Evolutionary conservation across 2,329 filamentous ascomycete species (phyloP).

Genomic region (Talaromyces sp.): DNA sequence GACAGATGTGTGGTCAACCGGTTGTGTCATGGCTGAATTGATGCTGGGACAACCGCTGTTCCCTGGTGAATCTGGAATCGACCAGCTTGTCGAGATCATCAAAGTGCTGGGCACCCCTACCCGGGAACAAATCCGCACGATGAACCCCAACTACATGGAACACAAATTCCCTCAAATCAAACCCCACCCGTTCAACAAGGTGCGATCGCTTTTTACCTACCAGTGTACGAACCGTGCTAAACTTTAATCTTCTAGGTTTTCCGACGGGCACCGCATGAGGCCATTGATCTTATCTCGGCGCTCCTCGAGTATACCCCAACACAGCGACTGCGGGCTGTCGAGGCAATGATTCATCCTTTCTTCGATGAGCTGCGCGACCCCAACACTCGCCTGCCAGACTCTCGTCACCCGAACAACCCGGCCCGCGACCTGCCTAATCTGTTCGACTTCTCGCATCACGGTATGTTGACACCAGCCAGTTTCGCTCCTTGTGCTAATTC

Average conservation of each 20-base stretch:
- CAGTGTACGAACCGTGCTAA: not conserved
- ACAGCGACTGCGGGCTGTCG: constrained; percentile 84
- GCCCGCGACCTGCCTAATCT: constrained; percentile 77
- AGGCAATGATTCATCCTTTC: constrained; percentile 97
- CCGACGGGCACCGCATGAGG: constrained; percentile 87
- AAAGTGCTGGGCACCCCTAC: constrained; percentile 97
- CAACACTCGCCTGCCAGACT: constrained; percentile 87
- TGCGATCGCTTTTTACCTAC: constrained; percentile 23
- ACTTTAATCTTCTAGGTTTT: constrained; percentile 60
- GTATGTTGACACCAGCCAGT: constrained; percentile 51
- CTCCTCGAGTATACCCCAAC: constrained; percentile 96
- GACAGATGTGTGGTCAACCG: constrained; percentile 96
- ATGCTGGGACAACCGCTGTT: constrained; percentile 98
- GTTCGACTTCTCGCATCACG: constrained; percentile 91
- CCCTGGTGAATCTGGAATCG: constrained; percentile 96
- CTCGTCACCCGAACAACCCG: constrained; percentile 76
- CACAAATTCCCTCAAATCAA: constrained; percentile 99
- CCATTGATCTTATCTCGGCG: constrained; percentile 90
- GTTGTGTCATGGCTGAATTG: constrained; percentile 97
- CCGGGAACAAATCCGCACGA: constrained; percentile 95
- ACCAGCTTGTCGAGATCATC: constrained; percentile 98
- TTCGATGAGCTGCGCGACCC: constrained; percentile 95
- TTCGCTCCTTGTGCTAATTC: constrained; percentile 11
- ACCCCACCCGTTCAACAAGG: constrained; percentile 96
- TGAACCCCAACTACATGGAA: constrained; percentile 99